These are phyloP conservation scores for Populus simonii DNA, from an alignment of 345 rosid genomes.

Conservation along the genomic window DNA sequence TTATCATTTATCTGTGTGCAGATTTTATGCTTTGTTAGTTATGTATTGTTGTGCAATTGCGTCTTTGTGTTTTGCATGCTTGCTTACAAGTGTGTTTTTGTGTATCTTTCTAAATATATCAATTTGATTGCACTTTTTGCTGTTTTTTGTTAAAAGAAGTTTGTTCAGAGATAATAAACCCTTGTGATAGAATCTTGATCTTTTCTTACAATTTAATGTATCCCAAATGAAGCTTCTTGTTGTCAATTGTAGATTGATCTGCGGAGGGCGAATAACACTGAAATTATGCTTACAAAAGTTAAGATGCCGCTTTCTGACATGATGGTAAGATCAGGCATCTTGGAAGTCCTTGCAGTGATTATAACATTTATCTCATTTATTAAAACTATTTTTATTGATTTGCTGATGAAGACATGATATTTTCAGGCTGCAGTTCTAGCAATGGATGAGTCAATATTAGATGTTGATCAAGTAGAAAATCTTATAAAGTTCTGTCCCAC, in stretches of 20 bases:
- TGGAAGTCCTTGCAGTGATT: neutral
- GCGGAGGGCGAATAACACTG: conserved; percentile 98
- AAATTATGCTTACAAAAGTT: conserved; percentile 99
- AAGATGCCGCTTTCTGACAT: conserved; percentile 98
- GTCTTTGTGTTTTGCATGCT: too few species aligned
- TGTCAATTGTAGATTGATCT: conserved; percentile 64
- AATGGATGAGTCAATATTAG: conserved; percentile 86
- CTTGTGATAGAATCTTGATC: neutral
- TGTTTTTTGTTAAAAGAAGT: neutral
- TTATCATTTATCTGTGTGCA: neutral
- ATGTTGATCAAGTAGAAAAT: conserved; percentile 97
- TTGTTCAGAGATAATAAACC: too few species aligned
- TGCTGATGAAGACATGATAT: neutral
- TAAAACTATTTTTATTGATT: neutral
- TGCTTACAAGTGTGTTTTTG: neutral
- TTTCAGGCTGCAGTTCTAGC: conserved; percentile 91
- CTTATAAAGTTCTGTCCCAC: conserved; percentile 97
- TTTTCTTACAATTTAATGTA: neutral
- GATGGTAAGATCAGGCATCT: conserved; percentile 70
- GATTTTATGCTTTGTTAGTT: neutral
- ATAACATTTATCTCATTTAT: neutral
- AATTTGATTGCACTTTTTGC: neutral
- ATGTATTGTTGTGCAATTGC: neutral
- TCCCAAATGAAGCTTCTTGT: conserved; percentile 8
- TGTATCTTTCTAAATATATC: neutral